Evolutionary conservation across 1,139 yeast species (phyloP), one percentile per base, ranked within the genome.

Genomic region (Torulaspora pretoriensis): DNA sequence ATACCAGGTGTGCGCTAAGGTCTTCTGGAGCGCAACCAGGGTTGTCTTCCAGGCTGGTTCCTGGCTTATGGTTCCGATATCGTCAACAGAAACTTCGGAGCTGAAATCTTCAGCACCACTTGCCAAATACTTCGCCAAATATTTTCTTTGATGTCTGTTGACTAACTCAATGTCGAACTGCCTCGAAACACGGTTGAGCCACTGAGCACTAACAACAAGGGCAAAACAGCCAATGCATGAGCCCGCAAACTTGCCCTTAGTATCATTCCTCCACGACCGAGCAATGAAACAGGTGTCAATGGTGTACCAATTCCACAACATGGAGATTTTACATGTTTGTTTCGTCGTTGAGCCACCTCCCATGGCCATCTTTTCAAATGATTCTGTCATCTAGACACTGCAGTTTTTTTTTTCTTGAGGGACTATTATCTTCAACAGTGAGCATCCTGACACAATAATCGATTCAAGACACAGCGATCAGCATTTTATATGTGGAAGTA

Each of bases 151-250:
- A 26, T 51, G 51, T 31, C 50, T 47, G 38, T 40, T 40, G 17
- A 56, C 55, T 37, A 60, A 47, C 16, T 61, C 63, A 10, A 60
- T 49, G 40, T 60, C 65, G 49, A 75, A 78, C 55, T 80, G 87
- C 39, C 82, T 70, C 38, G 75, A 69, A 35, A 76, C 61, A 28
- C 87, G 68, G 52, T 77, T 75, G 40, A 80, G 63, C 75, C 81
- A 74, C 57, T 80, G 82, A 8, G 80, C 69, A 6, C 75, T 73
- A 37, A 81, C 62, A 3, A 78, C 81, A 53, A 83, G 64, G 32
- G 75, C 67, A 56, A 81, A 76, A 3, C 80, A 77, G 9, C 87
- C 88, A 30, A 82, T 69, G 63, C 88, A 82, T 0, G 85, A 72
- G 7, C 87, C 88, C 3, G 85, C 88, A 68, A 82, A 81, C 65